phyloP scores from a whole-genome alignment of 345 rosid species.

The Trapa incisa region DNA sequence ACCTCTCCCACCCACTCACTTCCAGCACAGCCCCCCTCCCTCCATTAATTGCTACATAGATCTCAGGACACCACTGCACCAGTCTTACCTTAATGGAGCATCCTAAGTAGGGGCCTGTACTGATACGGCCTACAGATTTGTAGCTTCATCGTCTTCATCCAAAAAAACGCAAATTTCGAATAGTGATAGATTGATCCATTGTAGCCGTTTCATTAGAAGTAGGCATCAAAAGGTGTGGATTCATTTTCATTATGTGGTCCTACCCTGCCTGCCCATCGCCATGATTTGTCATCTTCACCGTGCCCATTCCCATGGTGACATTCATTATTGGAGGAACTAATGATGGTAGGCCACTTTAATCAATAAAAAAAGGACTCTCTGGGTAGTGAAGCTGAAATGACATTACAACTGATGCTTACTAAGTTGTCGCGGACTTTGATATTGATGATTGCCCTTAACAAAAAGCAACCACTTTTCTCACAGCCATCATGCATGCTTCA shows the following conservation, averaged over 20 bases:
- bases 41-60: not conserved
- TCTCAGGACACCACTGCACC: no score
- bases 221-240: no score
- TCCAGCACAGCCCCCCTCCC: not conserved
- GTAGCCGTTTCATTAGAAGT: no score
- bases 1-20: conserved; percentile 2
- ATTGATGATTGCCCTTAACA: not conserved
- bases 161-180: no score
- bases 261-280: not conserved
- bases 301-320: not conserved
- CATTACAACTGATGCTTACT: not conserved
- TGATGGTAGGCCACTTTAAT: not conserved
- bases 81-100: no score
- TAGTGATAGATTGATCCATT: no score
- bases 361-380: not conserved
- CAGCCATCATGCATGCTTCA: not conserved
- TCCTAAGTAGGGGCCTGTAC: no score
- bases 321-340: not conserved
- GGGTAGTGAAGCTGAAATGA: not conserved
- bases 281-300: not conserved
- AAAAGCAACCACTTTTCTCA: not conserved
- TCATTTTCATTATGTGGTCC: no score
- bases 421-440: not conserved
- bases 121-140: no score
- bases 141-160: no score